phyloP scores from a whole-genome alignment of 768 basidiomycete genomes.

The Termitomyces eurrhizus region DNA sequence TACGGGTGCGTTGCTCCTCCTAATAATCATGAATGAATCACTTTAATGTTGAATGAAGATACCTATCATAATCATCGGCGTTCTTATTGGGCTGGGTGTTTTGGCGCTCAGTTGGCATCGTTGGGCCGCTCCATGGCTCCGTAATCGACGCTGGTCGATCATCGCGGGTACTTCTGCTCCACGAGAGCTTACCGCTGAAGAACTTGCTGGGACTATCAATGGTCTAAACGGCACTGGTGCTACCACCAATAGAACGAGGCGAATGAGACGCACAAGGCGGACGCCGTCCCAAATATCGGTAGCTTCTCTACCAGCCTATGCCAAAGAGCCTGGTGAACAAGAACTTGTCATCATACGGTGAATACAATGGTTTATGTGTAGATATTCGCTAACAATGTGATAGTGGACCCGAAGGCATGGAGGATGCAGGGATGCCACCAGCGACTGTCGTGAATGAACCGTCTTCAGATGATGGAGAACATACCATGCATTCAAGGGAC shows the following conservation, averaged over 20 bases:
- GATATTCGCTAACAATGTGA: not conserved
- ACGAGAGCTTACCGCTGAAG: constrained; percentile 52
- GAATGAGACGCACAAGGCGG: constrained; percentile 41
- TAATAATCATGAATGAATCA: not conserved
- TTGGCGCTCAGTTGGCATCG: constrained; percentile 7
- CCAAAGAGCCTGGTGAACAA: constrained; percentile 80
- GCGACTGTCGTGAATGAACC: constrained; percentile 32
- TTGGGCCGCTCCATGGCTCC: not conserved
- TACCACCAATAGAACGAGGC: constrained; percentile 26
- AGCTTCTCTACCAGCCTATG: constrained; percentile 71
- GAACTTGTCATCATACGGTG: constrained; percentile 69
- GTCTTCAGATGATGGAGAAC: constrained; percentile 34
- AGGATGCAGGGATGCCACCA: constrained; percentile 45
- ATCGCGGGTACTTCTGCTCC: constrained; percentile 1
- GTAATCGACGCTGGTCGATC: not conserved
- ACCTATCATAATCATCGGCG: constrained; percentile 13
- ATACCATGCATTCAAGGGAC: constrained; percentile 26
- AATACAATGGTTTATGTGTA: not conserved
- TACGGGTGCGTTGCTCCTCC: constrained; percentile 14
- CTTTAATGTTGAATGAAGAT: constrained; percentile 2
- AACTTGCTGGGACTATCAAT: constrained; percentile 48
- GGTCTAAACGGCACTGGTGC: constrained; percentile 19
- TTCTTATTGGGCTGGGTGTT: not conserved
- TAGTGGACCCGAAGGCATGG: constrained; percentile 52
- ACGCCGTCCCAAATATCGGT: constrained; percentile 83